Base-by-base conservation (phyloP, 805 yeast genomes). In the Saccharomycopsis schoenii region DNA sequence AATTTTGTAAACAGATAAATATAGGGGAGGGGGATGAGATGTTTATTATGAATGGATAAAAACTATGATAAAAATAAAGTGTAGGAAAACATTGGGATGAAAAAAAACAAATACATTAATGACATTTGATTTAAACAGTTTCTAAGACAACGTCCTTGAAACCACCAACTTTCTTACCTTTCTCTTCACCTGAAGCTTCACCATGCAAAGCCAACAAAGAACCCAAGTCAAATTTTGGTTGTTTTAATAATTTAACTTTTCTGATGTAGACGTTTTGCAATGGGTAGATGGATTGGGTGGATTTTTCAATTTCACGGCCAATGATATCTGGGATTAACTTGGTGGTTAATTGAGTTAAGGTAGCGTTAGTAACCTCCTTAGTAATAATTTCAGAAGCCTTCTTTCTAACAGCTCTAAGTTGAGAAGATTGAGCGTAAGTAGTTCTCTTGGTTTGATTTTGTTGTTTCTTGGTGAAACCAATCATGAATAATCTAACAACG, bases 121-220 rank as follows among this genome's bases (percentile, higher is more conserved):
- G 50, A n/a, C 52, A 47, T 47, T 47, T 47, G 52, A 52, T 74
- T 86, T 90, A 93, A 77, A 93, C 98, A 76, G 93, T 77, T 85
- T 93, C 98, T 80, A 94, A 90, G 77, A 94, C 90, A 78, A 89
- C 97, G 80, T 93, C 99, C 85, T 93, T 92, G 96, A 91, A 93
- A 79, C 96, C 97, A 71, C 86, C 77, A 74, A 93, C 93, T 81
- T 92, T 92, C 88, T 93, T 92, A 81, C 97, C 97, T 77, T 96
- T 90, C 80, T 94, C 96, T 78, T 92, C 97, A 76, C 86, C 82
- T 69, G 91, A 76, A 70, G 86, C 81, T 84, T 93, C 98, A 81
- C 98, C 98, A 85, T 93, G 98, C 76, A 93, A 88, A 75, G 97
- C 86, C 78, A 93, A 82, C 77, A 93, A 86, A 75, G 96, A 81